Evolutionary conservation across 148 eudicot genomes (phyloP).

Genomic region (Vaccinium macrocarpon): DNA sequence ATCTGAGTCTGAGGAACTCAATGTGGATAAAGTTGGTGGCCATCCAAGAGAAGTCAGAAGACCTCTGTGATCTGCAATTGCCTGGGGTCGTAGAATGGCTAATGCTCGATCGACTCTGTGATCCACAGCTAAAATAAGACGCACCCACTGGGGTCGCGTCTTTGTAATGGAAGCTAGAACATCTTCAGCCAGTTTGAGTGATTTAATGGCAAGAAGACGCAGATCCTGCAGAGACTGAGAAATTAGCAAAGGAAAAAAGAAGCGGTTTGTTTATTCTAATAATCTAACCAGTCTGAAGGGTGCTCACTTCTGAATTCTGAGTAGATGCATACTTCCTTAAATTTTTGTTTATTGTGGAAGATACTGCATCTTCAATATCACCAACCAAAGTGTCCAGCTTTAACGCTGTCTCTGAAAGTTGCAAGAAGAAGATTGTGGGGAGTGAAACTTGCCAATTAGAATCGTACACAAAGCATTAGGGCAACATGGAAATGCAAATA

Average conservation of each 20-base stretch:
- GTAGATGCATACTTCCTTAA: constrained; percentile 40
- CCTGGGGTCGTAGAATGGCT: constrained; percentile 86
- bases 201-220: constrained; percentile 53
- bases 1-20: constrained; percentile 47
- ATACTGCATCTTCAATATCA: constrained; percentile 89
- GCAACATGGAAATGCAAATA: background rate
- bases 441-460: background rate
- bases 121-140: constrained; percentile 86
- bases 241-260: constrained; percentile 11
- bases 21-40: constrained; percentile 84
- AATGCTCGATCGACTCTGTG: constrained; percentile 83
- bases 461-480: background rate
- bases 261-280: background rate
- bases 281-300: background rate
- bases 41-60: constrained; percentile 84
- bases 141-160: constrained; percentile 72
- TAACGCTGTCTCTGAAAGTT: constrained; percentile 70
- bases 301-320: constrained; percentile 57
- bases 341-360: constrained; percentile 61
- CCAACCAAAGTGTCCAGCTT: constrained; percentile 86
- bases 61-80: constrained; percentile 84
- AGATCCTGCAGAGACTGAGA: constrained; percentile 44
- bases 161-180: constrained; percentile 56
- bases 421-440: constrained; percentile 11
- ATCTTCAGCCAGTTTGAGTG: constrained; percentile 65